Evolutionary conservation across 2,329 filamentous ascomycete genomes (phyloP).

Genomic region (Davidsoniella eucalypti): DNA sequence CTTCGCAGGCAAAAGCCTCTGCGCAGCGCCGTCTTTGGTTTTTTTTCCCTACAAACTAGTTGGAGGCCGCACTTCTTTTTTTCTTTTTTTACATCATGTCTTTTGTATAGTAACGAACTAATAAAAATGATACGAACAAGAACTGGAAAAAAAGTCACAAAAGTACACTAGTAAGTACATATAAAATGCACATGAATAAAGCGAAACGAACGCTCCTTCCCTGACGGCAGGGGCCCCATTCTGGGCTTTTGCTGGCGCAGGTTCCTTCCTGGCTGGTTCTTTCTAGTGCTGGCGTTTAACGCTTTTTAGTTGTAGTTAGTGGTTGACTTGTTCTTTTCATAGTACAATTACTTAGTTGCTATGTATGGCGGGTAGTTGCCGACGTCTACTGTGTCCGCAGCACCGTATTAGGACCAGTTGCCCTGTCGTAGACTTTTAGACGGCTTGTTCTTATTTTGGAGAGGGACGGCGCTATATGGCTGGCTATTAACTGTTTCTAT

Average conservation of each 20-base stretch:
- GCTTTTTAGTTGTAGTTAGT: not conserved
- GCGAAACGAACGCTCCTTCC: not conserved
- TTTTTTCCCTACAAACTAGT: no score
- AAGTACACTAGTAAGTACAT: not conserved
- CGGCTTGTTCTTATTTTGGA: not conserved
- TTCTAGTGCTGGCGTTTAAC: not conserved
- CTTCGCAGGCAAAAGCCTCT: no score
- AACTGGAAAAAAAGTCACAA: no score
- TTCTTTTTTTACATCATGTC: no score
- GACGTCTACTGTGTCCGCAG: not conserved
- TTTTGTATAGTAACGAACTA: no score
- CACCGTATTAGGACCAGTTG: conserved; percentile 1
- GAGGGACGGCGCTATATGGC: no score
- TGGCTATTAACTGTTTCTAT: not conserved
- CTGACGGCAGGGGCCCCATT: not conserved
- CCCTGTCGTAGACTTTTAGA: not conserved
- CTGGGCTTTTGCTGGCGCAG: not conserved
- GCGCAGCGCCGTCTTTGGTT: no score
- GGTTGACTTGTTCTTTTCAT: no score
- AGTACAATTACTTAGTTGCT: not conserved
- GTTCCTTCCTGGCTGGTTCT: not conserved
- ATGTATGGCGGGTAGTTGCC: not conserved
- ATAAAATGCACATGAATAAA: not conserved
- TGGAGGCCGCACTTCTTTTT: no score
- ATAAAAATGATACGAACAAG: no score